phyloP scores from a whole-genome alignment of 83 land plant genomes.

The Thuja plicata region DNA sequence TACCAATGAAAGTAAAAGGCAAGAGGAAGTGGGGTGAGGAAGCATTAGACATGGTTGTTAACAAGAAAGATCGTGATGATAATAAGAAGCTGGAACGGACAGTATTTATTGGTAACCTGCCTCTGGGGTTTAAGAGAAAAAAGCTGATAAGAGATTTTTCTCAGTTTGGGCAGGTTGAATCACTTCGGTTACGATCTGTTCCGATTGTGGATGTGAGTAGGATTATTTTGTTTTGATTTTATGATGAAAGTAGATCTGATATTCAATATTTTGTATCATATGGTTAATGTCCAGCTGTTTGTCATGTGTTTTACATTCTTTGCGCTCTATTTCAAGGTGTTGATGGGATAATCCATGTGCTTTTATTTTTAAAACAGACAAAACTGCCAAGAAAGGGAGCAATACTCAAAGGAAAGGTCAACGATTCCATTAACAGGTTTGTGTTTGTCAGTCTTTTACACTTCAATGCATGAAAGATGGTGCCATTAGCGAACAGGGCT shows the following conservation, averaged over 20 bases:
- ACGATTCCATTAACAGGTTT: conserved; percentile 82
- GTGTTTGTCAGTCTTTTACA: neutral
- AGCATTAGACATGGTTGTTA: conserved; percentile 24
- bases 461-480: neutral
- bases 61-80: conserved; percentile 62
- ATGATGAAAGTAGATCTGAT: neutral
- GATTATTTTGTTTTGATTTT: neutral
- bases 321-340: neutral
- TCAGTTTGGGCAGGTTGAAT: conserved; percentile 85
- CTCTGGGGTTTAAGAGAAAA: conserved; percentile 76
- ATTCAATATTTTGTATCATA: neutral
- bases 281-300: neutral
- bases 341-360: neutral
- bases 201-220: conserved; percentile 79
- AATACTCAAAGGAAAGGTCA: conserved; percentile 66
- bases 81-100: conserved; percentile 84
- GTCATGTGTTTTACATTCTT: neutral
- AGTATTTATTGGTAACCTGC: conserved; percentile 94
- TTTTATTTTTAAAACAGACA: conserved; percentile 40
- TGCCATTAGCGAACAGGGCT: neutral
- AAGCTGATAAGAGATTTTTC: conserved; percentile 69
- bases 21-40: conserved; percentile 36
- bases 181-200: conserved; percentile 87
- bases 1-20: conserved; percentile 47
- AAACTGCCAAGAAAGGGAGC: conserved; percentile 87